Evolutionary conservation across 176 grass and related monocot species (phyloP).

Genomic region (Musa beccarii): DNA sequence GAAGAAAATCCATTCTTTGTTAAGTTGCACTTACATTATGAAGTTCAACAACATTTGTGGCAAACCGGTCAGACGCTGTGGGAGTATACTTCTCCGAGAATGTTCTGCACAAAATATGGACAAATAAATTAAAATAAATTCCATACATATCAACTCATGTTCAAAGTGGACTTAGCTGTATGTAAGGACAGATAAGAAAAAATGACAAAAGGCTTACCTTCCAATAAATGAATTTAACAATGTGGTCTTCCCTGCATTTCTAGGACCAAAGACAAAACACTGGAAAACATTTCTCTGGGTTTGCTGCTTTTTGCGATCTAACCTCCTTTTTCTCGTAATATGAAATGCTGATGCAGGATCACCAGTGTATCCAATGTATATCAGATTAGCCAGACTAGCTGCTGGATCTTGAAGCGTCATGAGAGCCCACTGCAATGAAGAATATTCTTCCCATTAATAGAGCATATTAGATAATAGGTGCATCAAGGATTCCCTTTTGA

Average conservation of each 20-base stretch:
- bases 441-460: neutral
- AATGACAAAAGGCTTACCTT: slow-evolving; percentile 34
- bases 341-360: slow-evolving; percentile 66
- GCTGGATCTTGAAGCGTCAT: slow-evolving; percentile 90
- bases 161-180: neutral
- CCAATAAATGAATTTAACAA: slow-evolving; percentile 83
- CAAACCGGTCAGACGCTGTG: slow-evolving; percentile 49
- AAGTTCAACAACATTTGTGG: slow-evolving; percentile 75
- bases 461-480: neutral
- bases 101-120: slow-evolving; percentile 37
- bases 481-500: no score
- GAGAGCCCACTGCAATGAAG: slow-evolving; percentile 73
- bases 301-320: slow-evolving; percentile 86
- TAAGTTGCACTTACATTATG: slow-evolving; percentile 56
- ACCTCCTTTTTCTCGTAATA: slow-evolving; percentile 79
- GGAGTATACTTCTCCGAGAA: slow-evolving; percentile 58
- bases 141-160: neutral
- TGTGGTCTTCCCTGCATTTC: slow-evolving; percentile 71
- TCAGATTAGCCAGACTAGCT: slow-evolving; percentile 71
- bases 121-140: slow-evolving; percentile 12
- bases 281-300: slow-evolving; percentile 68
- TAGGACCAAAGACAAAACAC: slow-evolving; percentile 88
- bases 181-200: neutral
- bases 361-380: slow-evolving; percentile 80
- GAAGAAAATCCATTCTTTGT: slow-evolving; percentile 31